Base-by-base conservation (phyloP, 1,284 basidiomycete genomes). In the Gomphus sp. region DNA sequence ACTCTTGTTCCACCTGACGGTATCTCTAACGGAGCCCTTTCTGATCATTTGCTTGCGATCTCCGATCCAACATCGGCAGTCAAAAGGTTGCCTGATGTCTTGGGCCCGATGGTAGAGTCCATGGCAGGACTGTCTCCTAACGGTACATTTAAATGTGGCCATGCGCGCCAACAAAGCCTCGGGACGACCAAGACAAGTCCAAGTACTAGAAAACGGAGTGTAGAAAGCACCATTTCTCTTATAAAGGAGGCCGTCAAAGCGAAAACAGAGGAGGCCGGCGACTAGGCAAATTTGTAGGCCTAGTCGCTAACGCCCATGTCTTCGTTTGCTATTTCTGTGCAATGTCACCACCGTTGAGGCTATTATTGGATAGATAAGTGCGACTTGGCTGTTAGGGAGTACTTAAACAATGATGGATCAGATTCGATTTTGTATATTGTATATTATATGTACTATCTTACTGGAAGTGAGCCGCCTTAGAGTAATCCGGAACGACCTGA, bases 121-220 rank as follows among this genome's bases (percentile, higher is more conserved):
- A n/a, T n/a, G n/a, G n/a, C n/a, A n/a, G n/a, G n/a, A n/a, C n/a
- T n/a, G 41, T 16, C 3, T 8, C 41, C 41, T 16, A 16, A 58
- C 10, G 64, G 66, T 34, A 66, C 58, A 2, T 88, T 87, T 78
- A 80, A 82, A 60, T 82, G 88, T 34, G 89, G 93, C 2, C 96
- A 98, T 69, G 81, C 80, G 0, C 81, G 96, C 25, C 89, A 93
- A 64, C 87, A 91, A 59, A 95, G 92, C 68, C 74, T 99, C 61
- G 97, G 97, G 3, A 99, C 97, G 61, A 99, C 96, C 64, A 91
- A 91, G 83, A 97, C 94, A 51, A 92, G 89, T 69, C 97, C 97
- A 10, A 94, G 91, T 68, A 99, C 89, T 60, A 80, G 97, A 64
- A 77, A 95, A 71, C 80, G 95, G 66, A 94, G 91, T 68, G 76